Base-by-base conservation (phyloP, 805 yeast species). In the Torulaspora gathmanii region DNA sequence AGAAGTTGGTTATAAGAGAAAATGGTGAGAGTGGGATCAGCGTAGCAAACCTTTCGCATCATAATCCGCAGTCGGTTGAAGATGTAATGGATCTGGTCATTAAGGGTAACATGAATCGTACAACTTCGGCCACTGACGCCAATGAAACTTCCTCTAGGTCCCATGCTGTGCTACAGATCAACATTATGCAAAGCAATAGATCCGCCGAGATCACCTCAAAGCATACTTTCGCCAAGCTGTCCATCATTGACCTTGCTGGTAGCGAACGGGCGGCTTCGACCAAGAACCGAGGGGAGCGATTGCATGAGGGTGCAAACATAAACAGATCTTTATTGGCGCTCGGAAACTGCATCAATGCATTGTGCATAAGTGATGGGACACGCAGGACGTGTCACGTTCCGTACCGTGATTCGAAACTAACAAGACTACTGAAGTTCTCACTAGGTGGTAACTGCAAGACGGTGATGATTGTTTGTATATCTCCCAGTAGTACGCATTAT, bases 401-500 rank as follows among this genome's bases (percentile, higher is more conserved):
- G 0, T 91, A 86, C 64, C 69, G 98, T 55, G 95, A 91, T 62
- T 87, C 95, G 6, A 90, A 90, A 57, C 71, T 91, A 43, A 91
- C 98, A 0, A 69, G 98, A 52, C 70, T 91, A 40, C 73, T 91
- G 45, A 88, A 90, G 61, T 88, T 86, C 60, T 89, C 96, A 0
- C 69, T 91, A 11, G 96, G 96, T 3, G 97, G 97, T 0, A 87
- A 88, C 60, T 91, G 98, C 66, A 84, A 86, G 61, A 91, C 98
- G 0, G 90, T 88, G 4, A 91, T 91, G 98, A 86, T 91, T 53
- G 97, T 89, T 1, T 91, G 98, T 65, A 77, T 91, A 3, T 83
- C 95, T 3, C 97, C 97, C 0, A 84, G 89, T 47, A 78, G 86
- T 25, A 74, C 72, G 35, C 97, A 91, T 64, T 89, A 88, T 63